Evolutionary conservation across 441 rosid genomes (phyloP).

Genomic region (Dalechampia spathulata): DNA sequence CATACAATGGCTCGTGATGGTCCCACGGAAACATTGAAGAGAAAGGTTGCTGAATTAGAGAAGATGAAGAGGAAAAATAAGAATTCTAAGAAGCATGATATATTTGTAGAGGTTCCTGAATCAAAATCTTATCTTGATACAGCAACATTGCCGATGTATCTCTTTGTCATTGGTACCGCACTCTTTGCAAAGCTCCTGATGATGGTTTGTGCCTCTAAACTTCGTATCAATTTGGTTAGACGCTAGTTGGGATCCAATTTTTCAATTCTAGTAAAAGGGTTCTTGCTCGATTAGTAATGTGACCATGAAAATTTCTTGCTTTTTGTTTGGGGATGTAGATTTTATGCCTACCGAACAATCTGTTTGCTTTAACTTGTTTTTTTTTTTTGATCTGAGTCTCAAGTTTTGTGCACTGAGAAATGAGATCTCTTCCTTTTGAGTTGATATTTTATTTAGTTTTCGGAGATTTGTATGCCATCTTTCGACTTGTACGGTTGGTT

Average conservation of each 20-base stretch:
- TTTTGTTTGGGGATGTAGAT: not conserved
- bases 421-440: not conserved
- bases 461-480: not conserved
- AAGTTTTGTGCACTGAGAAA: not conserved
- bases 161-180: conserved; percentile 62
- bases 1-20: conserved; percentile 35
- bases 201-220: conserved; percentile 45
- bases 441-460: not conserved
- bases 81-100: conserved; percentile 41
- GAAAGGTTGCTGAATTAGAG: conserved; percentile 43
- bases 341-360: not conserved
- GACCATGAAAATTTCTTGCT: not conserved
- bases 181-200: conserved; percentile 74
- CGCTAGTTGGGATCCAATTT: not conserved
- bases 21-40: conserved; percentile 56
- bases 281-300: not conserved
- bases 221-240: not conserved
- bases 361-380: no score
- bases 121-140: conserved; percentile 64
- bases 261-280: not conserved
- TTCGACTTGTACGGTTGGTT: not conserved
- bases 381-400: no score
- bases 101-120: conserved; percentile 79
- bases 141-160: conserved; percentile 71
- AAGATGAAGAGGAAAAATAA: conserved; percentile 48